phyloP scores from a whole-genome alignment of 2,329 filamentous ascomycete genomes.

The Shiraia sp. region DNA sequence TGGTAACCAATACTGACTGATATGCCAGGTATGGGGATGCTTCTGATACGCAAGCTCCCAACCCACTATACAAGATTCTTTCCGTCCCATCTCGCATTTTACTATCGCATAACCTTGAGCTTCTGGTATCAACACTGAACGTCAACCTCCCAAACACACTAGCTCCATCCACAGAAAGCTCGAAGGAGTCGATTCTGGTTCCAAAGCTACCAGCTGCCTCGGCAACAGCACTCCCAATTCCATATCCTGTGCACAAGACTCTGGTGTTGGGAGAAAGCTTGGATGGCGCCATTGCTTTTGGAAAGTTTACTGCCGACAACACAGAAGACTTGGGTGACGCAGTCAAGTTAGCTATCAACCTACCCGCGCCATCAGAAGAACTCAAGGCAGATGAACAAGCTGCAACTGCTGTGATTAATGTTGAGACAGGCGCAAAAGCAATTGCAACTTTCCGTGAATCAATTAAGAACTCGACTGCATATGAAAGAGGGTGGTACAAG shows the following conservation, averaged over 20 bases:
- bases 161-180: constrained; percentile 40
- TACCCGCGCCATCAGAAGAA: constrained; percentile 51
- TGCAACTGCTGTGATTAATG: constrained; percentile 59
- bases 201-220: constrained; percentile 71
- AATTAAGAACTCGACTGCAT: constrained; percentile 69
- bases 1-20: constrained; percentile 15
- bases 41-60: constrained; percentile 49
- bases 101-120: constrained; percentile 65
- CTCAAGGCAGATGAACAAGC: constrained; percentile 20
- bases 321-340: constrained; percentile 48
- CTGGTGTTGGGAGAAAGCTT: constrained; percentile 76
- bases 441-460: constrained; percentile 70
- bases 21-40: constrained; percentile 58
- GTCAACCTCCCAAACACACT: constrained; percentile 46
- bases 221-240: constrained; percentile 67
- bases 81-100: constrained; percentile 66
- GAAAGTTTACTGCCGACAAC: constrained; percentile 43
- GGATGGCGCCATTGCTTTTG: constrained; percentile 63
- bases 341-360: constrained; percentile 62
- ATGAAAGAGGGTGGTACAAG: constrained; percentile 73
- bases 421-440: constrained; percentile 64
- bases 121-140: constrained; percentile 60
- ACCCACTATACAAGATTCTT: constrained; percentile 63
- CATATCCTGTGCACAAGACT: constrained; percentile 82
- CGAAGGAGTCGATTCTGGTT: constrained; percentile 72